Base-by-base conservation (phyloP, 2,329 filamentous ascomycete genomes). In the Exophiala alcalophila region DNA sequence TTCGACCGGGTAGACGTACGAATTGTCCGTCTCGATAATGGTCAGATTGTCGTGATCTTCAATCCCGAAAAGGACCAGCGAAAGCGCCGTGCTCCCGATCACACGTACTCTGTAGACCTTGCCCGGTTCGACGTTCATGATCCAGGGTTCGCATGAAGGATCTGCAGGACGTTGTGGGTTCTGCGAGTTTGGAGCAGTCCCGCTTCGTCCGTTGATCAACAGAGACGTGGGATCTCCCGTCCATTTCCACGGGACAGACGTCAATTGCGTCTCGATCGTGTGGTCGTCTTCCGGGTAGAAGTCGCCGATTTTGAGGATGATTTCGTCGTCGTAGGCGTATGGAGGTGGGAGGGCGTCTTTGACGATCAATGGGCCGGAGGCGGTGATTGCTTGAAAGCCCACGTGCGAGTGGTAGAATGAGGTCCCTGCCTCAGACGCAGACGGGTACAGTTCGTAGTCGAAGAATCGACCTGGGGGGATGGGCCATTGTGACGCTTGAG, bases 361-460 rank as follows among this genome's bases (percentile, higher is more conserved):
- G n/a, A 85, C 71, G 31, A 82, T 76, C 23, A 85, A 56, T 0
- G 74, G 62, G 0, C 81, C 81, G 5, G 70, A 61, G 0, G 76
- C 77, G 11, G 78, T 77, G 20, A 76, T 62, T 0, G 76, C 75
- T 56, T 84, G 80, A 43, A 83, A 76, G 0, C 72, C 79, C 11
- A 84, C 69, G 47, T 84, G 81, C 0, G 80, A 83, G 56, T 84
- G 81, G 55, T 84, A 84, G 57, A 81, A 83, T 56, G 83, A 84
- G 0, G 79, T 78, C 4, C 81, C 81, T 0, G 77, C 73, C 40
- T 78, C 72, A 4, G 71, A 73, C 1, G 58, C 29, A 3, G 73
- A 61, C 0, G 77, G 72, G 11, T 69, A 68, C 3, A 84, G 62
- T 55, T 84, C 79, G 56, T 84, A 84, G 62, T 84, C 81, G 59